Conservation (phyloP, 2,329 filamentous ascomycete genomes). For the Plectosphaerella cucumerina region DNA sequence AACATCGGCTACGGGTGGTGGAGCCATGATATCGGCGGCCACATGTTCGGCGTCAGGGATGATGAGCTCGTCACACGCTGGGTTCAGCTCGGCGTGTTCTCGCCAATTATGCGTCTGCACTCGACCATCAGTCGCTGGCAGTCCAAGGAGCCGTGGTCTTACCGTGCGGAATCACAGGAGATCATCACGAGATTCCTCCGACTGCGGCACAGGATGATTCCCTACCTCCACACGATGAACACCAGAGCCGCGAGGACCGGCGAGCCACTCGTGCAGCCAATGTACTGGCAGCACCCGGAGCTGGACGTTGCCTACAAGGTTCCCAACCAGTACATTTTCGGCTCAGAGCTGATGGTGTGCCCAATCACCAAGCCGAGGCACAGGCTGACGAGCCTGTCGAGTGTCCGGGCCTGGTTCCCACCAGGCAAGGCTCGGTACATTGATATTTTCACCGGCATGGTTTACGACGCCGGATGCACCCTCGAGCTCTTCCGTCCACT, state of each 20-base stretch:
- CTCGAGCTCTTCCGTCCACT: conserved; percentile 47
- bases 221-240: conserved; percentile 58
- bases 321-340: conserved; percentile 57
- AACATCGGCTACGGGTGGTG: conserved; percentile 68
- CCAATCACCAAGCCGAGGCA: conserved; percentile 52
- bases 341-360: conserved; percentile 49
- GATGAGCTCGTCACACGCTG: conserved; percentile 57
- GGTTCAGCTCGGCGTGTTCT: conserved; percentile 59
- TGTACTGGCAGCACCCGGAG: conserved; percentile 58
- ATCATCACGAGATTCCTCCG: conserved; percentile 46
- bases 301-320: conserved; percentile 49
- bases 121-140: conserved; percentile 54
- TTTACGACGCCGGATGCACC: conserved; percentile 53
- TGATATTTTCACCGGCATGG: conserved; percentile 53
- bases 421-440: conserved; percentile 46
- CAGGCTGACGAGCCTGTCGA: conserved; percentile 38
- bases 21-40: too few species aligned
- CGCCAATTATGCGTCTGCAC: conserved; percentile 57
- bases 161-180: conserved; percentile 36
- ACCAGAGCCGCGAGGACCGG: conserved; percentile 35
- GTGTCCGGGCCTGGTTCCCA: conserved; percentile 53
- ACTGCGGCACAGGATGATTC: conserved; percentile 54
- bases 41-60: conserved; percentile 50
- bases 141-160: conserved; percentile 60
- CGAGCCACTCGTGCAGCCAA: conserved; percentile 52